Conservation (phyloP, 2,329 filamentous ascomycete genomes). For the Penicillium palitans region DNA sequence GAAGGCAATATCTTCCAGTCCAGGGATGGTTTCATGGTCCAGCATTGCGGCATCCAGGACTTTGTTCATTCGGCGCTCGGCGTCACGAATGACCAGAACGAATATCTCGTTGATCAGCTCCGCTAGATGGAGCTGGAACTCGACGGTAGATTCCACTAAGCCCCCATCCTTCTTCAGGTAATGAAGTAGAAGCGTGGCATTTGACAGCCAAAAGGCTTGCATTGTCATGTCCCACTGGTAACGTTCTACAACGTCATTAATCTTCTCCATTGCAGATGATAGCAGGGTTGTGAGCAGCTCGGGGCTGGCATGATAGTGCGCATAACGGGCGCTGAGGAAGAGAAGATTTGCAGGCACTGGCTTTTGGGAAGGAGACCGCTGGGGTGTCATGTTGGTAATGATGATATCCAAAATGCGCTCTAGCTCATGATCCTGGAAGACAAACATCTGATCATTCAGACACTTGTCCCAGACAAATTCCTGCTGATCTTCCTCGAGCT, state of each 20-base stretch:
- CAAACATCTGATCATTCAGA: conserved; percentile 98
- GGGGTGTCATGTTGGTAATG: conserved; percentile 97
- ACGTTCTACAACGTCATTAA: conserved; percentile 92
- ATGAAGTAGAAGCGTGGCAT: conserved; percentile 90
- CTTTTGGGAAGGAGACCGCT: conserved; percentile 93
- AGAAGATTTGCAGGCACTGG: conserved; percentile 96
- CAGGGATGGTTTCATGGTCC: conserved; percentile 96
- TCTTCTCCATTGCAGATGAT: conserved; percentile 86
- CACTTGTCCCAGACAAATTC: conserved; percentile 97
- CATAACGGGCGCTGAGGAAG: conserved; percentile 92
- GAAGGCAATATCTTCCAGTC: conserved; percentile 94
- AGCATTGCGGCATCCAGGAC: conserved; percentile 91
- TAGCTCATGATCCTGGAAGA: conserved; percentile 93
- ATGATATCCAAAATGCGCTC: conserved; percentile 90
- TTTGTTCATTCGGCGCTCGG: conserved; percentile 93
- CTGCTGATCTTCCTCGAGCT: conserved; percentile 82
- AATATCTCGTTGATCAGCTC: conserved; percentile 98
- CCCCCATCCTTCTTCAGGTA: conserved; percentile 94
- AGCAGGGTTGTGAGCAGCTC: conserved; percentile 81
- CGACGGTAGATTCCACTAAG: conserved; percentile 73
- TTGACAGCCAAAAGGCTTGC: conserved; percentile 97
- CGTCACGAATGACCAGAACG: conserved; percentile 93
- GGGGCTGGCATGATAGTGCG: conserved; percentile 88
- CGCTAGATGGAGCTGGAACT: conserved; percentile 89
- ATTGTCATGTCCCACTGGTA: conserved; percentile 99